These are phyloP conservation scores for Suhomyces bribrorum DNA, from an alignment of 1,139 yeast species.

Conservation along the genomic window DNA sequence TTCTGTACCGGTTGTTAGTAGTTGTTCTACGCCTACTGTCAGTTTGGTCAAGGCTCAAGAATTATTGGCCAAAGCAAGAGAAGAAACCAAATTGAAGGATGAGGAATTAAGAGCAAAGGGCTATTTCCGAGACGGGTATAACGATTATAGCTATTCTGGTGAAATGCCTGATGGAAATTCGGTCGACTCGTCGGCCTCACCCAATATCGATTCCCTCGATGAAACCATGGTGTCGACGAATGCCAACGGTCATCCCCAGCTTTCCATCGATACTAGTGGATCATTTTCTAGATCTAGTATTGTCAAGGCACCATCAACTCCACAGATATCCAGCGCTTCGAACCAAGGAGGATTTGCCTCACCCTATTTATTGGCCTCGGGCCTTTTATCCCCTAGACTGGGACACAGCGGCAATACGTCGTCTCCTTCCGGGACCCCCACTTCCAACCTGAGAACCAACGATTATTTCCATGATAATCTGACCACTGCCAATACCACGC, in stretches of 20 bases:
- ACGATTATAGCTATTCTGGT: slow-evolving; percentile 25
- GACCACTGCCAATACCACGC: slow-evolving; percentile 7
- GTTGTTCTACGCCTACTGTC: slow-evolving; percentile 93
- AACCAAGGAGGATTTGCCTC: slow-evolving; percentile 53
- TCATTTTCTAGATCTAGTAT: slow-evolving; percentile 10
- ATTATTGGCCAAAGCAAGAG: slow-evolving; percentile 77
- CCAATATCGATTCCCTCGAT: slow-evolving; percentile 35
- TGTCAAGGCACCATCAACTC: slow-evolving; percentile 33
- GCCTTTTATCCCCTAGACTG: slow-evolving; percentile 51
- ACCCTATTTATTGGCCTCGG: slow-evolving; percentile 61
- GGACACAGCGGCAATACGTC: slow-evolving; percentile 20
- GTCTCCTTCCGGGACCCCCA: slow-evolving; percentile 28
- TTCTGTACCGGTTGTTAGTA: slow-evolving; percentile 87
- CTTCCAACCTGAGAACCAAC: slow-evolving; percentile 14
- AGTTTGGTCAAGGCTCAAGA: slow-evolving; percentile 86
- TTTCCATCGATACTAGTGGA: slow-evolving; percentile 36
- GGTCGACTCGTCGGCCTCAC: slow-evolving; percentile 20
- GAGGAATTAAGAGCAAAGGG: slow-evolving; percentile 50
- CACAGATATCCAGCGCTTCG: slow-evolving; percentile 25
- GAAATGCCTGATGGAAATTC: slow-evolving; percentile 20
- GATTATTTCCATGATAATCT: slow-evolving; percentile 17
- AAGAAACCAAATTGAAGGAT: slow-evolving; percentile 64
- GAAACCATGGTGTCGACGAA: slow-evolving; percentile 31
- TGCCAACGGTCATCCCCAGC: slow-evolving; percentile 25
- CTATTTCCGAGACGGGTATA: slow-evolving; percentile 30